Evolutionary conservation across 345 rosid species (phyloP), one percentile per base, ranked within the genome.

Genomic region (Acer negundo): DNA sequence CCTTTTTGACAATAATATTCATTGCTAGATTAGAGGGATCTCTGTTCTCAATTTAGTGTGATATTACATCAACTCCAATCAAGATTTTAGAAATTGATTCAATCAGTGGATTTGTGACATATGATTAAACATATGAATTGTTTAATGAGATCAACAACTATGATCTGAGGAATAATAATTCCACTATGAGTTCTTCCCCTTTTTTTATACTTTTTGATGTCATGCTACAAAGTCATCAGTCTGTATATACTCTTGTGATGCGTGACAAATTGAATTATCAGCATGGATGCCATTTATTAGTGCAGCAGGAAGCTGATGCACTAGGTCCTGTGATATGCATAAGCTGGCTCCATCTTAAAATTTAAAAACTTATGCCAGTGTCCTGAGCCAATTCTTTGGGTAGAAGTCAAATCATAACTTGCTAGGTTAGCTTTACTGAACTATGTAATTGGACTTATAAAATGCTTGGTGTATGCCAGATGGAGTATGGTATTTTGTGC

Each of bases 401-500:
- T 49, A 17, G 19, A 44, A 73, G 42, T 17, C 8, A 44, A 16
- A 26, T 31, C 20, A 38, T 80, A 19, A 44, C 23, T 10, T 58
- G 13, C 13, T 46, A 46, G 11, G 49, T 46, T 31, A 47, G 6
- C 23, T 62, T 58, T 11, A 19, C 70, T 67, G 19, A n/a, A 15
- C 20, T 10, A 26, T 10, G 20, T 67, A 46, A 67, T 17, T 24
- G 67, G 6, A 15, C 20, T 47, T 61, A 16, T 3, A 38, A 80
- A 40, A 22, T 20, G 23, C 44, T 73, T 74, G 74, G 11, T 67
- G 4, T 44, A 6, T 81, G 74, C 81, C 83, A 86, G 89, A 19
- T 2, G 75, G 62, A 22, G 16, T 76, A 23, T 88, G 91, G 89
- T 88, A 76, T 85, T 79, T 86, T n/a, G 23, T 82, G 58, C 24